A percentile compares a stretch with the other conserved stretches of the same genome.
These are phyloP conservation scores for Fragilaria radians DNA, from an alignment of 108 stramenopile genomes.

Conservation along the genomic window DNA sequence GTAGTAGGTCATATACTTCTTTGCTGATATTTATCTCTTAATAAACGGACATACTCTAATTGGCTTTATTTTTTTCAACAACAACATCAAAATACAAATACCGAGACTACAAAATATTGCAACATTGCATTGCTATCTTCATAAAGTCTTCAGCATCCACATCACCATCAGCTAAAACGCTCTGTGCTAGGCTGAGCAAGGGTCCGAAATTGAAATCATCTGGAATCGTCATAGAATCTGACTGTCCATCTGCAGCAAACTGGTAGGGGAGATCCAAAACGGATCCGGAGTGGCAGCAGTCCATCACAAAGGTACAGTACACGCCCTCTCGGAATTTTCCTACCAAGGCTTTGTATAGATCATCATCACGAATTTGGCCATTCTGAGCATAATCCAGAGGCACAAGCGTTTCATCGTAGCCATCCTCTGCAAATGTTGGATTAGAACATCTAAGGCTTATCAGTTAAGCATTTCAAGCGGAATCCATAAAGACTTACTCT, in stretches of 20 bases:
- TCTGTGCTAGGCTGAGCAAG: not conserved
- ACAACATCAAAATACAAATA: too few relatives aligned
- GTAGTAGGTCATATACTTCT: too few relatives aligned
- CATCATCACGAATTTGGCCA: constrained; percentile 76
- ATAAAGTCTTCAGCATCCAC: not conserved
- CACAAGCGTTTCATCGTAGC: constrained; percentile 79
- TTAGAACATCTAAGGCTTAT: too few relatives aligned
- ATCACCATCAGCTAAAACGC: not conserved
- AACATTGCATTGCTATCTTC: not conserved
- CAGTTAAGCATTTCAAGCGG: too few relatives aligned
- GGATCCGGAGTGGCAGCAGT: constrained; percentile 88
- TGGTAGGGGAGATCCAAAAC: constrained; percentile 71
- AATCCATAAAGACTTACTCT: constrained; percentile 9
- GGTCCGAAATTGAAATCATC: not conserved
- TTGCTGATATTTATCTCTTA: too few relatives aligned
- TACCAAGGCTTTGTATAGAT: constrained; percentile 62
- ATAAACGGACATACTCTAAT: too few relatives aligned
- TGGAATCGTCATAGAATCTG: not conserved
- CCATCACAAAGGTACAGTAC: constrained; percentile 47
- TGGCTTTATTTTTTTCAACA: too few relatives aligned
- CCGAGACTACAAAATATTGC: not conserved
- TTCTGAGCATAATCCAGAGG: constrained; percentile 63
- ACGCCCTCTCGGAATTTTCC: constrained; percentile 63
- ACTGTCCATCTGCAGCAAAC: constrained; percentile 56
- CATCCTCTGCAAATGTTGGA: constrained; percentile 49